These are phyloP conservation scores for Xylaria sp. DNA, from an alignment of 2,329 filamentous ascomycete genomes.

Conservation along the genomic window DNA sequence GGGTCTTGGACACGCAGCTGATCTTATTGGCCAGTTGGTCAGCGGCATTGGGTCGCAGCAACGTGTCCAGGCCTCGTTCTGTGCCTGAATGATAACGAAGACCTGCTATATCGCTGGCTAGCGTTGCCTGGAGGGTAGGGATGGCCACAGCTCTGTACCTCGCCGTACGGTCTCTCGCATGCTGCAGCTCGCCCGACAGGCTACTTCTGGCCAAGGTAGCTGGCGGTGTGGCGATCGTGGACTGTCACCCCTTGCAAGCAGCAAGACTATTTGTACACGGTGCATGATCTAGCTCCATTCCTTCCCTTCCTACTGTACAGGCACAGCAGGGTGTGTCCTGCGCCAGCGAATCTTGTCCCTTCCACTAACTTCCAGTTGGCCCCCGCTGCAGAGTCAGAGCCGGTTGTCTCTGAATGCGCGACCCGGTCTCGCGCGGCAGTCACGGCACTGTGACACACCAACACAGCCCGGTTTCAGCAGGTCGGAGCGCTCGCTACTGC, in stretches of 20 bases:
- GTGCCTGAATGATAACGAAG: constrained; percentile 27
- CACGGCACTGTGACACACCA: constrained; percentile 34
- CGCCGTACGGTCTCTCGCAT: constrained; percentile 34
- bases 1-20: constrained; percentile 47
- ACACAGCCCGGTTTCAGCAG: constrained; percentile 31
- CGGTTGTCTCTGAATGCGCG: constrained; percentile 29
- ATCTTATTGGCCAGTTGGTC: constrained; percentile 28
- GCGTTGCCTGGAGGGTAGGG: constrained; percentile 27
- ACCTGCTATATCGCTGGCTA: constrained; percentile 27
- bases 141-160: constrained; percentile 40
- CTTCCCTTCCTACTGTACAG: constrained; percentile 4
- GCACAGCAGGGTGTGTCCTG: not conserved
- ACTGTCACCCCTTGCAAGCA: constrained; percentile 36
- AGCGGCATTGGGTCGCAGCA: constrained; percentile 40
- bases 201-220: constrained; percentile 45
- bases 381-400: constrained; percentile 29
- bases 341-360: constrained; percentile 38
- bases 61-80: constrained; percentile 47
- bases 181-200: constrained; percentile 27
- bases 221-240: constrained; percentile 47
- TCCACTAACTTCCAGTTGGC: constrained; percentile 42
- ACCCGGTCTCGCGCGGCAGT: constrained; percentile 18
- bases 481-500: constrained; percentile 36
- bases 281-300: constrained; percentile 40
- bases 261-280: constrained; percentile 46